Percentiles rank a stretch among this genome's conserved stretches.
Evolutionary conservation across 2,329 filamentous ascomycete species (phyloP).

Genomic region (Claviceps maximensis): DNA sequence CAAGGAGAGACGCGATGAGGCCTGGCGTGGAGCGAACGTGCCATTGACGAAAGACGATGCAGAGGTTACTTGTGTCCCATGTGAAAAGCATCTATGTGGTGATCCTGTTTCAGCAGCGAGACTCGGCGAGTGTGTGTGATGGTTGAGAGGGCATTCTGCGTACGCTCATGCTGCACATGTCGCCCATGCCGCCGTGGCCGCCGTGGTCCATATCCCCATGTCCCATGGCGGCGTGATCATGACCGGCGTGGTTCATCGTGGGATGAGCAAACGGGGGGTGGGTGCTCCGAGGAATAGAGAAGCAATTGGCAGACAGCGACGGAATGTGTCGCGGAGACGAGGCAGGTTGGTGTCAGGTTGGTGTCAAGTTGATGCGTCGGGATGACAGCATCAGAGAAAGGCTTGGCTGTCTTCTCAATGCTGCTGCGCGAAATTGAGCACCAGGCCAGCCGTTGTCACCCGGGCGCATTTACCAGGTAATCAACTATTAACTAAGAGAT

Average conservation of each 20-base stretch:
- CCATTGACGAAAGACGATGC: slow-evolving; percentile 91
- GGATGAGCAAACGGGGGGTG: neutral
- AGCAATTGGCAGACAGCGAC: neutral
- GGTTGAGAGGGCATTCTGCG: neutral
- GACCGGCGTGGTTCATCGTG: slow-evolving; percentile 7
- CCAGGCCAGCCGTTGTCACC: too few species aligned
- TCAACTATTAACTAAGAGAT: too few species aligned
- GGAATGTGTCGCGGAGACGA: neutral
- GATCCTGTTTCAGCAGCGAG: neutral
- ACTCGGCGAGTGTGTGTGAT: neutral
- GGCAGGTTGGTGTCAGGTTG: too few species aligned
- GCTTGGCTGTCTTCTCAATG: too few species aligned
- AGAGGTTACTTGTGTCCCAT: slow-evolving; percentile 86
- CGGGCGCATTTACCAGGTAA: too few species aligned
- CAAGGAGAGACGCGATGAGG: slow-evolving; percentile 70
- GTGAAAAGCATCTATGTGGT: slow-evolving; percentile 82
- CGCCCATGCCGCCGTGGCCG: slow-evolving; percentile 39
- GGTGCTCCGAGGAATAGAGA: neutral
- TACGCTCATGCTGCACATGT: slow-evolving; percentile 86
- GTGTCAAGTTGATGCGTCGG: too few species aligned
- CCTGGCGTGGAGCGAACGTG: slow-evolving; percentile 62
- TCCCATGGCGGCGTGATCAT: slow-evolving; percentile 23
- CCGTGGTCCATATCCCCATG: slow-evolving; percentile 23
- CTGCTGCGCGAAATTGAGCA: neutral
- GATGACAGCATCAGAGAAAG: neutral